A percentile compares a stretch with the other conserved stretches of the same genome.
phyloP scores from a whole-genome alignment of 305 asterid species.

The Rubia peregrina region DNA sequence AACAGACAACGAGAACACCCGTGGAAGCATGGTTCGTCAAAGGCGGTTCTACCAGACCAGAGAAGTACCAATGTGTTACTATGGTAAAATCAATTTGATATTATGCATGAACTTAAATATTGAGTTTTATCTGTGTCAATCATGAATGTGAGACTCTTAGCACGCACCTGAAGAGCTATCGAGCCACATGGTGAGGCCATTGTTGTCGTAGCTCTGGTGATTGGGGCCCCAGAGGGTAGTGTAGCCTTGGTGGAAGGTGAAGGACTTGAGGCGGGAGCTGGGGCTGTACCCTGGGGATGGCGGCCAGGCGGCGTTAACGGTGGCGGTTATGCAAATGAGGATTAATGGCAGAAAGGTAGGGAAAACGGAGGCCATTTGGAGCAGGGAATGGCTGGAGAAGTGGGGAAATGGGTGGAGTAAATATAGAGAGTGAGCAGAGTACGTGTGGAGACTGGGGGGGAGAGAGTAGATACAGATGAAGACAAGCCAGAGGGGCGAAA shows the following conservation, averaged over 20 bases:
- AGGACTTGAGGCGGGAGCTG: slow-evolving; percentile 52
- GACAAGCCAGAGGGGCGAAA: slow-evolving; percentile 14
- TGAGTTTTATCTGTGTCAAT: no score
- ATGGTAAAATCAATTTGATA: no score
- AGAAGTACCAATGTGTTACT: no score
- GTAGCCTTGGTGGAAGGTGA: slow-evolving; percentile 60
- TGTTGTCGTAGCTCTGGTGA: slow-evolving; percentile 54
- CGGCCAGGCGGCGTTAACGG: slow-evolving; percentile 56
- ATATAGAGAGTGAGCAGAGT: neutral
- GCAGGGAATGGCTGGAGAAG: neutral
- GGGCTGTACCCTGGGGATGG: slow-evolving; percentile 86
- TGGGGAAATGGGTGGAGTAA: neutral
- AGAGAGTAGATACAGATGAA: slow-evolving; percentile 5
- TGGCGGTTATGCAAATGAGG: slow-evolving; percentile 9
- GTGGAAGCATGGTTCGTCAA: no score
- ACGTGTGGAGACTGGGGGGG: neutral
- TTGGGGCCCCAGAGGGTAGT: slow-evolving; percentile 74
- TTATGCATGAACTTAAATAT: no score
- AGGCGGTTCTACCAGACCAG: no score
- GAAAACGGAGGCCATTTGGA: slow-evolving; percentile 15
- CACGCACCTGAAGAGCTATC: slow-evolving; percentile 58
- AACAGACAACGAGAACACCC: neutral
- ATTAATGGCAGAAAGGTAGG: slow-evolving; percentile 16
- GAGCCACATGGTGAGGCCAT: slow-evolving; percentile 81
- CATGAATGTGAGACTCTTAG: no score